Conservation (phyloP, 805 yeast species). For the Cyberlindnera petersonii region DNA sequence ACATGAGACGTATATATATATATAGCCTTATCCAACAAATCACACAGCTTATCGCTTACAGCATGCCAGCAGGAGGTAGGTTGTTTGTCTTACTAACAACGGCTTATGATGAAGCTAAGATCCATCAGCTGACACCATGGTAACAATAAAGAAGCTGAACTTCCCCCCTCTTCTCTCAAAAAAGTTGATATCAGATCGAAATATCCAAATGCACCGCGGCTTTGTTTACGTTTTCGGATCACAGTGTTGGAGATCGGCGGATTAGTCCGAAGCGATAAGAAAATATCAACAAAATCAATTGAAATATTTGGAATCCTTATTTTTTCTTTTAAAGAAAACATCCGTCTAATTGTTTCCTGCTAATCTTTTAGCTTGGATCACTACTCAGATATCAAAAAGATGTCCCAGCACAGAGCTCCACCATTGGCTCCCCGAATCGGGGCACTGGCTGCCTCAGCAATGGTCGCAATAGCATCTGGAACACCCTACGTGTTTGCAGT, state of each 20-base stretch:
- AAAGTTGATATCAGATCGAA: no score
- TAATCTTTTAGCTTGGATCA: not conserved
- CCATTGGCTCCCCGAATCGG: constrained; percentile 11
- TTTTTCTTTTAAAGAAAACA: no score
- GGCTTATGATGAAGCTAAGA: no score
- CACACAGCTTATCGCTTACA: no score
- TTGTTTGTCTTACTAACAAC: no score
- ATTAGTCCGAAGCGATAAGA: constrained; percentile 1
- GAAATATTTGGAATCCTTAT: not conserved
- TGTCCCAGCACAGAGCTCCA: constrained; percentile 4
- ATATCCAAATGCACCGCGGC: constrained; percentile 2
- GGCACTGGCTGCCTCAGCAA: constrained; percentile 22
- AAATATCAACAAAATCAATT: not conserved
- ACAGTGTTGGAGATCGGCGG: not conserved
- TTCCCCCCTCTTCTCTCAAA: no score
- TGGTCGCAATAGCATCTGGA: constrained; percentile 66
- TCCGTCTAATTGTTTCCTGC: no score
- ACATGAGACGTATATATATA: no score
- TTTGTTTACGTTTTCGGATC: constrained; percentile 4
- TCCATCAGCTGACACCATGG: no score
- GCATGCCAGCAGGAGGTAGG: no score
- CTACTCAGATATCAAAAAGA: not conserved
- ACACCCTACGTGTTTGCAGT: constrained; percentile 72
- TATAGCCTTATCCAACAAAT: no score
- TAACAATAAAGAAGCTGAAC: no score